These are phyloP conservation scores for Kwoniella pini DNA, from an alignment of 768 basidiomycete species.

Conservation along the genomic window DNA sequence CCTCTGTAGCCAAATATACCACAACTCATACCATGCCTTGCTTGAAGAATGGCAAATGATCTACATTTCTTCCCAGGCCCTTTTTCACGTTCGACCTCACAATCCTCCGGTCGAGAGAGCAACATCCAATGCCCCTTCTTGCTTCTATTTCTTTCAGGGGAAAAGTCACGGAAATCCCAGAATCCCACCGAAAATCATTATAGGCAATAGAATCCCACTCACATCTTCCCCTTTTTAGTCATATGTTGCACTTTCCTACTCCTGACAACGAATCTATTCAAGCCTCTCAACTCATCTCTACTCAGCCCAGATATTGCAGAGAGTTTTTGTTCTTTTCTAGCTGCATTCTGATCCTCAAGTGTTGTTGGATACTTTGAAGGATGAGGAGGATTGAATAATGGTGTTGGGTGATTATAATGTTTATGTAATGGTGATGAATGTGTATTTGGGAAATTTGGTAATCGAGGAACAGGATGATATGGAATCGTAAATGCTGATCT, in stretches of 20 bases:
- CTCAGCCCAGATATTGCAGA: conserved; percentile 48
- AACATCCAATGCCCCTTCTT: too few relatives aligned
- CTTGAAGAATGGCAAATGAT: too few relatives aligned
- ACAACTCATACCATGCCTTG: too few relatives aligned
- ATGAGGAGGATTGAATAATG: conserved; percentile 26
- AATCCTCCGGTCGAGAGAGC: too few relatives aligned
- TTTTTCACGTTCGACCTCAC: too few relatives aligned
- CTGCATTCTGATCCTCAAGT: conserved; percentile 21
- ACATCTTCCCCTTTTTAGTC: conserved; percentile 89
- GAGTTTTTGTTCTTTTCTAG: conserved; percentile 22
- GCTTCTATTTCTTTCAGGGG: too few relatives aligned
- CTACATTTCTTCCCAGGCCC: too few relatives aligned
- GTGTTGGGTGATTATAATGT: conserved; percentile 44
- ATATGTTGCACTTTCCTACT: conserved; percentile 71
- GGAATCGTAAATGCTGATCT: conserved; percentile 17
- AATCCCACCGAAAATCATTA: too few relatives aligned
- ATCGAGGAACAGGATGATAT: conserved; percentile 23
- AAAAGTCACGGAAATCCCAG: neutral
- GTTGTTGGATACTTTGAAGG: conserved; percentile 21
- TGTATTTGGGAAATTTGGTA: conserved; percentile 14
- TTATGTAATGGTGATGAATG: conserved; percentile 26
- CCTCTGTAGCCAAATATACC: too few relatives aligned
- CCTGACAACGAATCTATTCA: conserved; percentile 55
- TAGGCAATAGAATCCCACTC: conserved; percentile 25
- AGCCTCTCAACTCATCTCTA: conserved; percentile 47